Percentiles rank a stretch among this genome's conserved stretches.
phyloP scores from a whole-genome alignment of 2,329 filamentous ascomycete species.

The Helicocarpus griseus region DNA sequence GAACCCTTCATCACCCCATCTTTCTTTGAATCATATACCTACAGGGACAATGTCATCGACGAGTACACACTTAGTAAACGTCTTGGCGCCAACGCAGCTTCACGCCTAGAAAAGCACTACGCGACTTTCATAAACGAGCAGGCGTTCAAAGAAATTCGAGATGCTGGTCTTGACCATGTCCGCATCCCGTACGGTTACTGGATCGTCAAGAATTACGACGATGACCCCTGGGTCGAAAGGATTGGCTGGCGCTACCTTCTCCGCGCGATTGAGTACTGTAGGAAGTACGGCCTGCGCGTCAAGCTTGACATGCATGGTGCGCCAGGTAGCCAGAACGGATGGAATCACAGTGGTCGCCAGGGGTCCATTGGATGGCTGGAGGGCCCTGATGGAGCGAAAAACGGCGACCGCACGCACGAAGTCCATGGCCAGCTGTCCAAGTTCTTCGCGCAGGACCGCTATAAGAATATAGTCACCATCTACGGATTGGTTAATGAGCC shows the following conservation, averaged over 20 bases:
- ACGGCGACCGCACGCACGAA: slow-evolving; percentile 72
- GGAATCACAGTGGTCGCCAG: slow-evolving; percentile 87
- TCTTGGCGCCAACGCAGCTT: slow-evolving; percentile 57
- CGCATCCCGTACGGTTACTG: slow-evolving; percentile 93
- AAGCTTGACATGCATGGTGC: slow-evolving; percentile 90
- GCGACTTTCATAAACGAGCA: slow-evolving; percentile 75
- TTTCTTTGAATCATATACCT: slow-evolving; percentile 61
- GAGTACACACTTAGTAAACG: slow-evolving; percentile 71
- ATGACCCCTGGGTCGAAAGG: slow-evolving; percentile 77
- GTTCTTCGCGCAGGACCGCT: slow-evolving; percentile 90
- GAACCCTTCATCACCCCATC: slow-evolving; percentile 96
- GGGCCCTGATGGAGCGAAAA: slow-evolving; percentile 70
- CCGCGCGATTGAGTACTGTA: slow-evolving; percentile 83
- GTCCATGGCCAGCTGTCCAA: slow-evolving; percentile 76
- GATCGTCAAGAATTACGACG: slow-evolving; percentile 76
- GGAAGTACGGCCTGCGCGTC: slow-evolving; percentile 82
- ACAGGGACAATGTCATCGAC: slow-evolving; percentile 61
- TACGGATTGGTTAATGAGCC: slow-evolving; percentile 96
- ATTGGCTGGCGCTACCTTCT: slow-evolving; percentile 90
- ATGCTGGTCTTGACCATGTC: slow-evolving; percentile 90
- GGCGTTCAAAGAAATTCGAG: slow-evolving; percentile 74
- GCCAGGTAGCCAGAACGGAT: slow-evolving; percentile 90
- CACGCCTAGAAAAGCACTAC: slow-evolving; percentile 82
- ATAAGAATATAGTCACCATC: slow-evolving; percentile 82
- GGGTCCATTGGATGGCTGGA: slow-evolving; percentile 81